A percentile compares a stretch with the other conserved stretches of the same genome.
Evolutionary conservation across 1,139 yeast species (phyloP).

Genomic region (Kluyveromyces sp.): DNA sequence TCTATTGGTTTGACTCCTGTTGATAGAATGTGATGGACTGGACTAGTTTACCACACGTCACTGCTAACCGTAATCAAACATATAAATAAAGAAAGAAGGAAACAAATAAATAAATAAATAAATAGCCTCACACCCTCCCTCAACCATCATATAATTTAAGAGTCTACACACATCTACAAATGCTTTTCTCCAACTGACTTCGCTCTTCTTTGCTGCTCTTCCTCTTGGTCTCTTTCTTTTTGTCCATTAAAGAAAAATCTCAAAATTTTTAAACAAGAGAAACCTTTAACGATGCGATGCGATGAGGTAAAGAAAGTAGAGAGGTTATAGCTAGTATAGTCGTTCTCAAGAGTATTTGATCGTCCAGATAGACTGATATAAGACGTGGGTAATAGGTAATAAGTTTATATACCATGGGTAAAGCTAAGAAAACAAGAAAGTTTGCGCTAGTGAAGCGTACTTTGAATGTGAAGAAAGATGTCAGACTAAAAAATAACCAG

Average conservation of each 20-base stretch:
- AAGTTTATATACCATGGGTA: conserved; percentile 55
- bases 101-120: too few relatives aligned
- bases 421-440: conserved; percentile 94
- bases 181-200: too few relatives aligned
- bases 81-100: too few relatives aligned
- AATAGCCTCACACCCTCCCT: neutral
- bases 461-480: conserved; percentile 58
- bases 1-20: conserved; percentile 89
- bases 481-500: conserved; percentile 41
- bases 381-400: neutral
- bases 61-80: neutral
- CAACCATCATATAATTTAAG: neutral
- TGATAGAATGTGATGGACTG: conserved; percentile 78
- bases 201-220: neutral
- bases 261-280: too few relatives aligned
- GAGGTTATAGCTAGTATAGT: too few relatives aligned
- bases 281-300: neutral
- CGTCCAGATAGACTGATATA: too few relatives aligned
- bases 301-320: neutral
- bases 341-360: too few relatives aligned
- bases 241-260: too few relatives aligned
- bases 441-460: conserved; percentile 87
- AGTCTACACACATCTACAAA: too few relatives aligned
- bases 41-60: neutral
- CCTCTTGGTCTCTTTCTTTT: neutral